Evolutionary conservation across 139 green algal genomes (phyloP), one percentile per base, ranked within the genome.

Genomic region (Nannochloris sp.): DNA sequence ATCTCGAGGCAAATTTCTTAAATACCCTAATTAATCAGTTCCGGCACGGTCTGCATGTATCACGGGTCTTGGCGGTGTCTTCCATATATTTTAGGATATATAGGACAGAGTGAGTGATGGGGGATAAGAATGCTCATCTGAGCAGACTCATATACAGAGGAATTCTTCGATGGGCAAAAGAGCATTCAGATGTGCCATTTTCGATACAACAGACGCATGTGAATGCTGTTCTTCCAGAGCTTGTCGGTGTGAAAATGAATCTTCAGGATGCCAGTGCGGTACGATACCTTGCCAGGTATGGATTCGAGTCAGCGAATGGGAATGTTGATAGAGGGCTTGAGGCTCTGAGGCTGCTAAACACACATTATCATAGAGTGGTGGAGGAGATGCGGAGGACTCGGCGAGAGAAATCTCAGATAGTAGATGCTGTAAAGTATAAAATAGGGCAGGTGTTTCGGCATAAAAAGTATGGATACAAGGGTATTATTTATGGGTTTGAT

Each of bases 401-500:
- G 51, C 36, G 61, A 11, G n/a, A 18, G 4, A 54, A 71, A 36
- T 29, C 51, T 4, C 48, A n/a, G 18, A 58, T 72, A 55, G 19
- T 31, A 31, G 21, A 21, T 7, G 40, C 51, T 16, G 56, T 75
- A 5, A 57, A 36, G 4, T 71, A 56, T 56, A 50, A 31, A 14
- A 44, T 75, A 48, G 69, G 69, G 7, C 50, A 66, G 9, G 62
- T 71, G 6, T 75, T 75, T 44, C 23, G 49, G 8, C 62, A 75
- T 14, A 67, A 71, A 12, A 67, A 65, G 53, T 75, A 49, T 55
- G 57, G 63, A 4, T 76, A 69, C 70, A 49, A 59, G 2, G 70
- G 34, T 3, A 44, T 72, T 7, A 60, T 76, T 18, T 68, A 48
- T 23, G 70, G 70, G 1, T 77, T 64, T 64, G 70, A 77, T 57